A percentile compares a stretch with the other conserved stretches of the same genome.
These are phyloP conservation scores for Quercus alba DNA, from an alignment of 306 rosid species.

Conservation along the genomic window DNA sequence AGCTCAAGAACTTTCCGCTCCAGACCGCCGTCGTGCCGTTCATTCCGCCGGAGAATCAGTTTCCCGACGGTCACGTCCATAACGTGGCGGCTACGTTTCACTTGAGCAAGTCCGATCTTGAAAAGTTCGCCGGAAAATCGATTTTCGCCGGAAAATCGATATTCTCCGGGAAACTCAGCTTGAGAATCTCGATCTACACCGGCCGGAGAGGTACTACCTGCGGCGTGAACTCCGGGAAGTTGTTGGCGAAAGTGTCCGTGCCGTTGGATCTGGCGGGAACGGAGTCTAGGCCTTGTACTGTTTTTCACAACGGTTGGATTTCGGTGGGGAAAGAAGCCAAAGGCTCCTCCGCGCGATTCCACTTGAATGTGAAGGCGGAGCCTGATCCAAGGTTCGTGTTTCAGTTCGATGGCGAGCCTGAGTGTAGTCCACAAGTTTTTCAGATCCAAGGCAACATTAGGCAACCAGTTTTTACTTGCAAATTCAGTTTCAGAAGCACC, in stretches of 20 bases:
- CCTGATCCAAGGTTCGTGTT: constrained; percentile 75
- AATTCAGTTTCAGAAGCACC: constrained; percentile 60
- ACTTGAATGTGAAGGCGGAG: constrained; percentile 61
- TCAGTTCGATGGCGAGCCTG: constrained; percentile 76
- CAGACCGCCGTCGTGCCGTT: constrained; percentile 65
- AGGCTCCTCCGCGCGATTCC: constrained; percentile 60
- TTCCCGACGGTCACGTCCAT: constrained; percentile 39
- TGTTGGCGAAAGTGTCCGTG: constrained; percentile 47
- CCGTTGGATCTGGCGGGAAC: constrained; percentile 58
- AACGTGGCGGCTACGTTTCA: constrained; percentile 61
- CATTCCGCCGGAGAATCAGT: constrained; percentile 35
- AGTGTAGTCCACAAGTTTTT: constrained; percentile 73
- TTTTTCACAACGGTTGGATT: constrained; percentile 69
- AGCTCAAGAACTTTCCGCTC: constrained; percentile 50
- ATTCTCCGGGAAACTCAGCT: constrained; percentile 38
- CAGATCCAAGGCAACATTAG: constrained; percentile 67
- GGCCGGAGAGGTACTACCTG: constrained; percentile 61
- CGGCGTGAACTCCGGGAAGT: constrained; percentile 57
- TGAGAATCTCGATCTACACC: constrained; percentile 57
- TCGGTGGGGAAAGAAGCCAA: constrained; percentile 51
- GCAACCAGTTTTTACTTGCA: constrained; percentile 76
- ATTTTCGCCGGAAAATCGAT: constrained; percentile 41
- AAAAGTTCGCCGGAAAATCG: constrained; percentile 36
- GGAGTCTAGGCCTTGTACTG: constrained; percentile 21
- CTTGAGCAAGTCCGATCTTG: constrained; percentile 57